Evolutionary conservation across 1,284 basidiomycete species (phyloP).

Genomic region (Abortiporus biennis): DNA sequence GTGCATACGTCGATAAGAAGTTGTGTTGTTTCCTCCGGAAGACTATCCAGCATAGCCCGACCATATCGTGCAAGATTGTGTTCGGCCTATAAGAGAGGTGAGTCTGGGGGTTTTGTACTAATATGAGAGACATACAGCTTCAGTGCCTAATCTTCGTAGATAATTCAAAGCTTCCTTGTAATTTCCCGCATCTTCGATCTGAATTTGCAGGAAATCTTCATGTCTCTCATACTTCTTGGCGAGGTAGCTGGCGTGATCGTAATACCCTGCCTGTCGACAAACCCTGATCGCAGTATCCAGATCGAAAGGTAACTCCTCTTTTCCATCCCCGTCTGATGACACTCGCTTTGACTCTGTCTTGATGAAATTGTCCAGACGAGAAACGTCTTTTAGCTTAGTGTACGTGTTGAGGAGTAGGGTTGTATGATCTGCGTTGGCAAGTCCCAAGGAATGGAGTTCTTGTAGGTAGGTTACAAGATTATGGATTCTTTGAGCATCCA

Average conservation of each 20-base stretch:
- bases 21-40: conserved; percentile 85
- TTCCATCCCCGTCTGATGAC: conserved; percentile 24
- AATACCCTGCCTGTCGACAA: conserved; percentile 94
- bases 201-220: conserved; percentile 90
- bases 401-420: conserved; percentile 95
- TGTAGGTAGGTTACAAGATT: conserved; percentile 95
- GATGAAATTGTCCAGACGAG: conserved; percentile 88
- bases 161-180: conserved; percentile 81
- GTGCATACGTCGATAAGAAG: conserved; percentile 92
- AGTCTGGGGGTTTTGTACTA: background rate
- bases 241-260: conserved; percentile 91
- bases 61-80: conserved; percentile 82
- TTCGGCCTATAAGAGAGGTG: conserved; percentile 57
- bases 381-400: conserved; percentile 91
- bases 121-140: no score
- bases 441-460: conserved; percentile 84
- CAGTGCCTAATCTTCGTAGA: conserved; percentile 70
- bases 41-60: conserved; percentile 72
- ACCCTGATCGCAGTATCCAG: conserved; percentile 96
- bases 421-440: conserved; percentile 96
- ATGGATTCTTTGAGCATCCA: conserved; percentile 94
- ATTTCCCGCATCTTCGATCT: conserved; percentile 89
- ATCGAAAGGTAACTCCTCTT: conserved; percentile 85
- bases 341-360: conserved; percentile 65
- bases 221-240: conserved; percentile 89